Conservation (phyloP, 768 basidiomycete genomes). For the Mycena albidolilacea region DNA sequence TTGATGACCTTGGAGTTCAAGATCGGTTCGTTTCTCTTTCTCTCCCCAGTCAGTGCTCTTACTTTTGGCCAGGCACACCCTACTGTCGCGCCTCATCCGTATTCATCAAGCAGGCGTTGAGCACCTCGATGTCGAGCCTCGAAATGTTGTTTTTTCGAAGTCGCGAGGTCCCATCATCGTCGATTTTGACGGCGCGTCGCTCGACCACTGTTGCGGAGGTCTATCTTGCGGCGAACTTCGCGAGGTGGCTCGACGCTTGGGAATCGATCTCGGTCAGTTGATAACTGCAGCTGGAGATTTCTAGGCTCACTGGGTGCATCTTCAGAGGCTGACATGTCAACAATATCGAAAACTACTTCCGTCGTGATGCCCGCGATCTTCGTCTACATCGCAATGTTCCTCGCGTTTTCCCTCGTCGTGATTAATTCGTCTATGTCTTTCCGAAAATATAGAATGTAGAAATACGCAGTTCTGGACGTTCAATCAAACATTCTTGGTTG, state of each 20-base stretch:
- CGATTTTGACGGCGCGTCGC: conserved; percentile 20
- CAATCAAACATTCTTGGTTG: no score
- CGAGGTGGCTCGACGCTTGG: conserved; percentile 9
- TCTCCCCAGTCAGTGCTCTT: no score
- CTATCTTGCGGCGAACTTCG: conserved; percentile 14
- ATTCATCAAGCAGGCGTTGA: conserved; percentile 15
- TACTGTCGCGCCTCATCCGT: conserved; percentile 10
- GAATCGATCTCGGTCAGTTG: conserved; percentile 21
- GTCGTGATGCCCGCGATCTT: no score
- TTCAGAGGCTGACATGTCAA: no score
- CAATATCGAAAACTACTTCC: no score
- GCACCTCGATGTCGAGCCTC: conserved; percentile 20
- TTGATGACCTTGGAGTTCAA: background rate
- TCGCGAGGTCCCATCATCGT: conserved; percentile 5
- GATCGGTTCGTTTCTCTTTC: no score
- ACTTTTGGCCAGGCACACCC: background rate
- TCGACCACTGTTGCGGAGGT: conserved; percentile 10
- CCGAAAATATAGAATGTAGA: no score
- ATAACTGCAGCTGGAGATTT: background rate
- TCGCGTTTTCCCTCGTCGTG: no score
- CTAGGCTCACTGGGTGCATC: no score
- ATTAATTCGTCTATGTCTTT: no score
- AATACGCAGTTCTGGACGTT: no score
- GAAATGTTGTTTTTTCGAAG: conserved; percentile 13
- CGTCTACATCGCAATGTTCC: no score